Evolutionary conservation across 2,329 filamentous ascomycete genomes (phyloP), one percentile per base, ranked within the genome.

Genomic region (Aureobasidium pullulans): DNA sequence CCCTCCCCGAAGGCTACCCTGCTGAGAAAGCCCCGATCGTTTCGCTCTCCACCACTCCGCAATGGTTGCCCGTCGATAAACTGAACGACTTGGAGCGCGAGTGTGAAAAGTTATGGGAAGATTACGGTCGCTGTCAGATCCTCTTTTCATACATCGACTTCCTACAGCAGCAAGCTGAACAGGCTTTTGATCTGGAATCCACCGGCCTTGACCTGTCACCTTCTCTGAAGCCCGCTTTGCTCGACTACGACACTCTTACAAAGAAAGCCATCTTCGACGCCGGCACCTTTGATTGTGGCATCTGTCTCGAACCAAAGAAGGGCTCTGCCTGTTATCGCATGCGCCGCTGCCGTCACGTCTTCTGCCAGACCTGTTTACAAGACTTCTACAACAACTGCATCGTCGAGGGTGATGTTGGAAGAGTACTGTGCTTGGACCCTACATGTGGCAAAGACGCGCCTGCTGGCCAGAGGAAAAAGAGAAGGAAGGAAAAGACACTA

Each of bases 271-370:
- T 85, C 0, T 97, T 96, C 69, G 86, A 94, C 62, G 84, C 84
- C 64, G 88, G 87, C 66, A 96, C 90, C 0, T 96, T 94, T 69
- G 85, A 92, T 56, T 97, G 93, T 65, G 89, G 88, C 1, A 82
- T 97, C 49, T 96, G 92, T 69, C 74, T 96, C 48, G 93, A 97
- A 71, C 91, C 91, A 0, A 96, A 96, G 73, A 96, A 95, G 71
- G 94, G 94, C 1, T 74, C 77, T 0, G 81, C 79, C 10, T 97
- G 94, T 71, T 88, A 97, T 74, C 83, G 84, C 43, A 86, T 97
- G 80, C 74, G 88, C 47, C 84, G 87, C 61, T 99, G 94, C 71
- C 85, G 84, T 0, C 93, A 99, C 70, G 90, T 97, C 39, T 99
- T 97, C 69, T 99, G 94, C 72, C 76, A 87, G 16, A 73, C 84